Base-by-base conservation (phyloP, 345 rosid species). In the Rhizophora apiculata region DNA sequence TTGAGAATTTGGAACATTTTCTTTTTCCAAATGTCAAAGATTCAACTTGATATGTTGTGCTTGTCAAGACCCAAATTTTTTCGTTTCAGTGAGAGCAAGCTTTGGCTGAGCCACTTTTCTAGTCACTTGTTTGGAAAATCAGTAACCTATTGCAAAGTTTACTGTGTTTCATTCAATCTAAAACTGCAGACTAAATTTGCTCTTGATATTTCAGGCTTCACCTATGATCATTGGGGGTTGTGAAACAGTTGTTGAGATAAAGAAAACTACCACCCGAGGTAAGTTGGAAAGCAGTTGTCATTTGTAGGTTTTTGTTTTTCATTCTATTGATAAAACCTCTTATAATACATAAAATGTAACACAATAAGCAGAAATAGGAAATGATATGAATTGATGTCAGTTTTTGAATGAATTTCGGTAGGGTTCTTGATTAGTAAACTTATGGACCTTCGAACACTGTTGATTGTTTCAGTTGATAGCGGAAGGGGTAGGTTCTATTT, bases 401-500 rank as follows among this genome's bases (percentile, higher is more conserved):
- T 68, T 43, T 21, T 55, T 60, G 36, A 39, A 5, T 32, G 59
- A 29, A n/a, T 43, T 43, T 43, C 18, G 0, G 16, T 43, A 13
- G 49, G 13, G 49, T 43, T 43, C 5, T 43, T 46, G 7, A 18
- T 51, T 27, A 22, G 24, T 60, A 29, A 58, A 26, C 56, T 68
- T 9, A 43, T 19, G 15, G 46, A 11, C 32, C 20, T 13, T 8
- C 8, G 8, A 48, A 56, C 29, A 56, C 60, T 56, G 30, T 21
- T 68, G 31, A 18, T 60, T 63, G 13, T 37, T 70, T 59, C 72
- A 76, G 79, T 54, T 71, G 79, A 63, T 37, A 56, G 68, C 10
- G 72, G 72, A 60, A 70, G 79, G 61, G 75, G 72, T 29, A 65
- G 71, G 67, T 76, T 71, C 30, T 60, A 66, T 51, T 64, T 65